Evolutionary conservation across 2,329 filamentous ascomycete genomes (phyloP), one percentile per base, ranked within the genome.

Genomic region (Sordariomycetes sp.): DNA sequence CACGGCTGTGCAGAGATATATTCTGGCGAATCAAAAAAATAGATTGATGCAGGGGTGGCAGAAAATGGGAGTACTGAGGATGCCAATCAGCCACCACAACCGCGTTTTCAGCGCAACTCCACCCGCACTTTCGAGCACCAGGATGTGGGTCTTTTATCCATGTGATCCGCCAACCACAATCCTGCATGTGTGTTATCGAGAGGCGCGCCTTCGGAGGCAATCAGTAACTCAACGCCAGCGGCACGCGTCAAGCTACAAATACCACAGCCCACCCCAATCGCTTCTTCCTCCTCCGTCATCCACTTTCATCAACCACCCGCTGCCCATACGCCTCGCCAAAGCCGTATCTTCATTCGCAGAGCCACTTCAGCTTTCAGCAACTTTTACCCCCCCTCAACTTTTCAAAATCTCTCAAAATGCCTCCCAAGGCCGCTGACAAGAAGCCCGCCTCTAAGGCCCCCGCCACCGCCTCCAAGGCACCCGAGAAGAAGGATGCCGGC

Each of bases 401-500:
- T 39, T 39, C 29, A 20, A 29, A 34, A 32, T 8, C 35, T 41
- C 43, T 41, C 39, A 44, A 82, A 83, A 96, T 96, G 92, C 78
- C 92, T 72, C 90, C 92, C 62, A 96, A 96, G 76, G 82, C 84
- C 59, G 90, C 90, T 60, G 84, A 93, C 72, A 96, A 96, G 86
- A 95, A 94, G 79, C 88, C 90, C 69, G 90, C 85, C 72, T 78
- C 86, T 71, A 96, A 96, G 86, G 90, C 90, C 53, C 87, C 90
- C 40, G 85, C 69, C 34, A 73, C 83, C 59, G 73, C 73, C 47
- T 72, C 69, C 52, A 78, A 78, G 70, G 72, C 71, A 44, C 72
- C 72, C 38, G 88, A 95, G 80, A 95, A 95, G 84, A 95, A 96
- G 82, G 90, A 96, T 71, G 92, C 90, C 47, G 92, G 90, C 75